Conservation (phyloP, 176 grass and related monocot species). For the Guadua angustifolia region DNA sequence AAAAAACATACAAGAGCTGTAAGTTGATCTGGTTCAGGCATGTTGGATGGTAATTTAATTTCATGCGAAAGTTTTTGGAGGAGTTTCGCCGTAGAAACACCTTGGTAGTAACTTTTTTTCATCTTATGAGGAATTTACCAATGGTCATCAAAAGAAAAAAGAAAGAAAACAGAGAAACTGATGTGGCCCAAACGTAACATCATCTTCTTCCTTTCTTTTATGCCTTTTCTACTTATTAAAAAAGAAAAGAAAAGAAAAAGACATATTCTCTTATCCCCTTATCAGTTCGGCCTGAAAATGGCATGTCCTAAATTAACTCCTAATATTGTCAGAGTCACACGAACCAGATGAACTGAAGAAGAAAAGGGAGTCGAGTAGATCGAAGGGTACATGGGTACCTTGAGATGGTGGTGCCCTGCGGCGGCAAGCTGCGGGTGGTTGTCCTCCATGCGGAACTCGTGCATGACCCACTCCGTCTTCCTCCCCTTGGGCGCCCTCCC, state of each 20-base stretch:
- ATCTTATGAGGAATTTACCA: not conserved
- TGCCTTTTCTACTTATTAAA: not conserved
- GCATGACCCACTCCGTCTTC: conserved; percentile 84
- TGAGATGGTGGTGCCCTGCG: too few species aligned
- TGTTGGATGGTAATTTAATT: not conserved
- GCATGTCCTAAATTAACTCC: not conserved
- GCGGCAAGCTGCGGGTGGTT: conserved; percentile 9
- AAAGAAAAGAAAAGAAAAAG: not conserved
- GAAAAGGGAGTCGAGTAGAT: too few species aligned
- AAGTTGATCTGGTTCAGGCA: not conserved
- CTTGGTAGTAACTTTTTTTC: too few species aligned
- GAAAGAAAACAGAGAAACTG: not conserved
- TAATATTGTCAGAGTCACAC: not conserved
- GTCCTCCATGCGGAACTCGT: conserved; percentile 73
- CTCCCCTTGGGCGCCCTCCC: conserved; percentile 69
- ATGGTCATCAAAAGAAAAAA: not conserved
- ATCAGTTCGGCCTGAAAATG: not conserved
- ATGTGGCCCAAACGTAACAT: not conserved
- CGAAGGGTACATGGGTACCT: too few species aligned
- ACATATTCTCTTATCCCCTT: not conserved
- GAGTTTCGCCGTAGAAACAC: too few species aligned
- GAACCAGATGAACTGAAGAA: not conserved
- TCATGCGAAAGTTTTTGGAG: not conserved
- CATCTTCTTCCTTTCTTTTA: too few species aligned
- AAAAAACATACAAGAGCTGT: too few species aligned